These are phyloP conservation scores for Sphagnum magellanicum DNA, from an alignment of 228 moss, liverwort and hornwort genomes.

Conservation along the genomic window DNA sequence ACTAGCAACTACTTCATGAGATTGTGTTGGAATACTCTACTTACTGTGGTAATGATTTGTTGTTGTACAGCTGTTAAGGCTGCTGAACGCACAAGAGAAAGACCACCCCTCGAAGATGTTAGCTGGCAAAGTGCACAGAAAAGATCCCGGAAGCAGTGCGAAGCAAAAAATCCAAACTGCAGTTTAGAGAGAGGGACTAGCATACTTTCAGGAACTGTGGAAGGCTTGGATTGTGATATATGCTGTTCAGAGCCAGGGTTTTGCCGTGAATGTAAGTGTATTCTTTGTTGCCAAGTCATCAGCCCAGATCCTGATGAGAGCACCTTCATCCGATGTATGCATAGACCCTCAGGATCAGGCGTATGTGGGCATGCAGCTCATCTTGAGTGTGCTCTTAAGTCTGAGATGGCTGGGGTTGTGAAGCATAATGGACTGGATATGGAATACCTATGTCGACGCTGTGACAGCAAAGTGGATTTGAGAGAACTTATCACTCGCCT, in stretches of 20 bases:
- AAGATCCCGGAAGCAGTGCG: constrained; percentile 45
- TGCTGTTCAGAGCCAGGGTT: constrained; percentile 74
- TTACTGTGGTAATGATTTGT: too few relatives aligned
- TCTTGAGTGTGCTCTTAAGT: constrained; percentile 69
- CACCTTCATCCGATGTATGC: constrained; percentile 49
- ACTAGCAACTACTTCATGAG: too few relatives aligned
- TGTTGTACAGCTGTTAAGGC: constrained; percentile 11
- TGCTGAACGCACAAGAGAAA: constrained; percentile 39
- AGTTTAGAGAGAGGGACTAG: constrained; percentile 33
- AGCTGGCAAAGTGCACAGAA: constrained; percentile 7
- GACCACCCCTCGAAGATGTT: constrained; percentile 10
- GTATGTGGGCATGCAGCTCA: constrained; percentile 78
- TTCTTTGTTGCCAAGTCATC: constrained; percentile 63
- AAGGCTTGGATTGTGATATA: constrained; percentile 40
- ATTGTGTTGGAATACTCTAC: too few relatives aligned
- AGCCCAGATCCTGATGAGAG: constrained; percentile 30
- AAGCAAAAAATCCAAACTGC: constrained; percentile 54
- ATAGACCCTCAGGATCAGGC: constrained; percentile 31
- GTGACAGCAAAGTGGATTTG: constrained; percentile 68
- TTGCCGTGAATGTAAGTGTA: constrained; percentile 72
- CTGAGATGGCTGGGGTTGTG: constrained; percentile 59
- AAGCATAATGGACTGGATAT: constrained; percentile 51
- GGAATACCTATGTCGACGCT: constrained; percentile 85
- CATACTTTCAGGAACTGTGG: constrained; percentile 14
- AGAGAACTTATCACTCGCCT: constrained; percentile 49